phyloP scores from a whole-genome alignment of 1,139 yeast species.

The Hansenula anomala region DNA sequence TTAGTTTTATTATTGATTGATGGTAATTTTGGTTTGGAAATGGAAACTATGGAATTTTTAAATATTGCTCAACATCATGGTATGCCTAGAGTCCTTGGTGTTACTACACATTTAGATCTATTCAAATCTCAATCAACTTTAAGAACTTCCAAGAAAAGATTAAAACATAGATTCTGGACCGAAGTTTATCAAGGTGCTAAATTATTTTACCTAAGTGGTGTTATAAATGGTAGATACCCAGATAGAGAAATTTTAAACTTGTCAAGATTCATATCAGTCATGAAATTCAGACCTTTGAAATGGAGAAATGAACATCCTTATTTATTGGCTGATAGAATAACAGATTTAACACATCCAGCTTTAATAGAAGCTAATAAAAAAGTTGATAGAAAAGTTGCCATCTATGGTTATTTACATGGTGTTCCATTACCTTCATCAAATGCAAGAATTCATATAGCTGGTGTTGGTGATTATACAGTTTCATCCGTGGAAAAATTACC shows the following conservation, averaged over 20 bases:
- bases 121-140: constrained; percentile 87
- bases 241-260: constrained; percentile 92
- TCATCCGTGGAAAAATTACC: constrained; percentile 82
- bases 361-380: constrained; percentile 72
- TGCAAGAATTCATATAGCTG: constrained; percentile 89
- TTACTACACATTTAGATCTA: constrained; percentile 91
- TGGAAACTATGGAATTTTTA: constrained; percentile 99
- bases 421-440: constrained; percentile 71
- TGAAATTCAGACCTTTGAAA: constrained; percentile 96
- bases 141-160: constrained; percentile 85
- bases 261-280: constrained; percentile 89
- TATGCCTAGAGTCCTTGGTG: constrained; percentile 96
- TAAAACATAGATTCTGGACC: constrained; percentile 97
- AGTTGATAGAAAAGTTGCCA: constrained; percentile 82
- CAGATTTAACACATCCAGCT: constrained; percentile 95
- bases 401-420: constrained; percentile 94
- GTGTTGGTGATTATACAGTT: constrained; percentile 85
- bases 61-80: constrained; percentile 97
- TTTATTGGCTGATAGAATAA: constrained; percentile 82
- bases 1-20: constrained; percentile 84
- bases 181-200: constrained; percentile 99
- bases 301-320: constrained; percentile 99
- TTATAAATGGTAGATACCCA: constrained; percentile 94
- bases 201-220: constrained; percentile 90
- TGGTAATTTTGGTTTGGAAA: constrained; percentile 97